Evolutionary conservation across 176 grass and related monocot genomes (phyloP).

Genomic region (Poa annua): DNA sequence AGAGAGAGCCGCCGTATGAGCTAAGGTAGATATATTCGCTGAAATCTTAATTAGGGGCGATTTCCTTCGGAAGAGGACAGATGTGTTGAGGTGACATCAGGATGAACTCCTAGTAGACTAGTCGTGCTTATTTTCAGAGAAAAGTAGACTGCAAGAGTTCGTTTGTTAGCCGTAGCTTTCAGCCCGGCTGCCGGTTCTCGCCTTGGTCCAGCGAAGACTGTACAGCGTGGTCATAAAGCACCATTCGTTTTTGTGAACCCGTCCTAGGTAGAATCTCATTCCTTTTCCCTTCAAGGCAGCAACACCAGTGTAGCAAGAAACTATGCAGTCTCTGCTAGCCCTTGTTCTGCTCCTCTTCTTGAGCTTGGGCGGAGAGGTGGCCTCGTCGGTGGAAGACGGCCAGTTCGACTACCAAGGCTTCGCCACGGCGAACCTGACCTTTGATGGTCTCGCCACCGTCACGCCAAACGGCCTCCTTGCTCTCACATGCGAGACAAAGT

Average conservation of each 20-base stretch:
- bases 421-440: not conserved
- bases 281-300: not conserved
- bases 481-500: not conserved
- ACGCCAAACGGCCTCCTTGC: slow-evolving; percentile 24
- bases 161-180: not conserved
- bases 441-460: slow-evolving; percentile 32
- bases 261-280: not conserved
- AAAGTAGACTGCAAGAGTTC: too few relatives aligned
- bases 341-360: not conserved
- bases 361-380: not conserved
- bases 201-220: not conserved
- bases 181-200: not conserved
- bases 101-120: too few relatives aligned
- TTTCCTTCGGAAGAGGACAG: too few relatives aligned
- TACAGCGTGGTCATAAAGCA: not conserved
- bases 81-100: too few relatives aligned
- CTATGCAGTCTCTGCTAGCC: not conserved
- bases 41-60: too few relatives aligned
- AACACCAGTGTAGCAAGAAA: not conserved
- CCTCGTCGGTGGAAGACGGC: not conserved
- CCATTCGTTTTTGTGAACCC: too few relatives aligned
- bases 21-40: too few relatives aligned
- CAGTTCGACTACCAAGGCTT: slow-evolving; percentile 18
- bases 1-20: too few relatives aligned
- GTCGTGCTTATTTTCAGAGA: too few relatives aligned